Conservation (phyloP, 2,329 filamentous ascomycete genomes). For the Alternaria ventricosa region DNA sequence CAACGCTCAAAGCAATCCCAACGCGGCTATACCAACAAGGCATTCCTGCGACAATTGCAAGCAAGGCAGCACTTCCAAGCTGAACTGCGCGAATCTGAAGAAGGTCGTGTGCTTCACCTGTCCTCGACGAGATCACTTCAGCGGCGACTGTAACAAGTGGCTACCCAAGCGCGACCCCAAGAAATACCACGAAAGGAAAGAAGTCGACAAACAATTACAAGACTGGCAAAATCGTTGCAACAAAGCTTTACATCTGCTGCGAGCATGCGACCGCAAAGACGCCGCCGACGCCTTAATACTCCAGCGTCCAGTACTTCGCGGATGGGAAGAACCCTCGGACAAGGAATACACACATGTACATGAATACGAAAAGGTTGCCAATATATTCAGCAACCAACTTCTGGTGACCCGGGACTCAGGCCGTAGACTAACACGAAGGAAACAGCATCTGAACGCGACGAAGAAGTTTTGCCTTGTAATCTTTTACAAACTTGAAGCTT, state of each 20-base stretch:
- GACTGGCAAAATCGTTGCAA: background rate
- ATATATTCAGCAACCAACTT: background rate
- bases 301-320: background rate
- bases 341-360: background rate
- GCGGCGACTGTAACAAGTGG: background rate
- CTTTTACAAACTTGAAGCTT: background rate
- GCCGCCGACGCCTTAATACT: background rate
- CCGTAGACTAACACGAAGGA: background rate
- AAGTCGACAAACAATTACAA: background rate
- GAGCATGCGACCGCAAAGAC: background rate
- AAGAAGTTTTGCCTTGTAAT: background rate
- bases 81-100: background rate
- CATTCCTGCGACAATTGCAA: background rate
- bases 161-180: background rate
- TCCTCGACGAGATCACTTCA: background rate
- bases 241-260: background rate
- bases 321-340: background rate
- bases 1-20: background rate
- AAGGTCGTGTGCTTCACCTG: background rate
- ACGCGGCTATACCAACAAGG: background rate
- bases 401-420: background rate
- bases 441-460: background rate
- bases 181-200: background rate
- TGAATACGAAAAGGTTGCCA: background rate
- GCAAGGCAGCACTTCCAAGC: background rate